phyloP scores from a whole-genome alignment of 2,329 filamentous ascomycete genomes.

The Pseudocercospora pini-densiflorae region DNA sequence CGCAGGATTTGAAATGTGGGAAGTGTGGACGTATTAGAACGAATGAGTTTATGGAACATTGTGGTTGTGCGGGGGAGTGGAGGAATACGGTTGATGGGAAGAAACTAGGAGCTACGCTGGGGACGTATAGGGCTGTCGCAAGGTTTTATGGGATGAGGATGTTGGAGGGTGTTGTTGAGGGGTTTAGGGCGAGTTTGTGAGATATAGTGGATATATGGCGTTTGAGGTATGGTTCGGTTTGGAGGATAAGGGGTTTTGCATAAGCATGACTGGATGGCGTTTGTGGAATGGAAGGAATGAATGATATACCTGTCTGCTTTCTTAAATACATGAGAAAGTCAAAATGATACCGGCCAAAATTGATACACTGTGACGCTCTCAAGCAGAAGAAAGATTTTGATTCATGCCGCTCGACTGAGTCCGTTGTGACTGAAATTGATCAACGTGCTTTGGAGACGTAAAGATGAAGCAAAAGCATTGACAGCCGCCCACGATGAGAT shows the following conservation, averaged over 20 bases:
- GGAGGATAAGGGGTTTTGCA: not conserved
- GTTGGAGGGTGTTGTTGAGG: conserved; percentile 71
- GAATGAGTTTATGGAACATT: conserved; percentile 97
- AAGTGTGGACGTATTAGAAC: conserved; percentile 69
- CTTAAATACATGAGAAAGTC: not conserved
- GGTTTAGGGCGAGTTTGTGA: conserved; percentile 12
- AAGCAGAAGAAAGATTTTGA: too few species aligned
- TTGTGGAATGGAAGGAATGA: not conserved
- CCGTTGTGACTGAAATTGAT: not conserved
- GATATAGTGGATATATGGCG: too few species aligned
- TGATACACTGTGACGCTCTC: too few species aligned
- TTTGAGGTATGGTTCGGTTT: not conserved
- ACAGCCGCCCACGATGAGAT: too few species aligned
- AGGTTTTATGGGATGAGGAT: conserved; percentile 80
- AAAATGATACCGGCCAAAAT: not conserved
- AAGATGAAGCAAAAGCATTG: too few species aligned
- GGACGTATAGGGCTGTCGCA: conserved; percentile 75
- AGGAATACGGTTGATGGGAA: conserved; percentile 69
- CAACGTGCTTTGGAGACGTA: too few species aligned
- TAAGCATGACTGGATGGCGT: not conserved
- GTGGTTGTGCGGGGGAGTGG: conserved; percentile 90
- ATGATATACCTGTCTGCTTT: not conserved
- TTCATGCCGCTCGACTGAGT: too few species aligned
- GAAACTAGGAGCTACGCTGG: conserved; percentile 68
- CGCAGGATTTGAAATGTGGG: conserved; percentile 87